phyloP scores from a whole-genome alignment of 352 stramenopile genomes.

The Phytophthora idaei region DNA sequence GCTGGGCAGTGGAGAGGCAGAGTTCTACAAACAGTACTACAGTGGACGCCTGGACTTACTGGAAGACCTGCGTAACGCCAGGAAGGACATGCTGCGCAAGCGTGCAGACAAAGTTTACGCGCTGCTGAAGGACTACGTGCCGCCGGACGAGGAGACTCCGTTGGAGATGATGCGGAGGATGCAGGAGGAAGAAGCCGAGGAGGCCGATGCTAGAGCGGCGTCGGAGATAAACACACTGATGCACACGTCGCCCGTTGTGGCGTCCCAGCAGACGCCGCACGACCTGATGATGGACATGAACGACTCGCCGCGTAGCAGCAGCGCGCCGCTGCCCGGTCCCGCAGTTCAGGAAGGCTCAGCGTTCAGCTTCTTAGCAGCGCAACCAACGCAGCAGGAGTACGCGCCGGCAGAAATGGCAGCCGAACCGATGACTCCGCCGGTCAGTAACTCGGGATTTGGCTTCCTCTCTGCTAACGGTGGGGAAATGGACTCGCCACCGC shows the following conservation, averaged over 20 bases:
- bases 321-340: constrained; percentile 34
- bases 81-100: constrained; percentile 78
- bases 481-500: constrained; percentile 26
- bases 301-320: constrained; percentile 43
- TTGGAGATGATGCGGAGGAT: constrained; percentile 42
- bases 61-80: constrained; percentile 58
- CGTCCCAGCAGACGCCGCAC: constrained; percentile 38
- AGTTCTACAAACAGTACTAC: constrained; percentile 80
- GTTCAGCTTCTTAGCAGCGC: constrained; percentile 37
- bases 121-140: constrained; percentile 39
- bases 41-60: constrained; percentile 51
- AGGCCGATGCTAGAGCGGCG: constrained; percentile 3
- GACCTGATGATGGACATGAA: constrained; percentile 38
- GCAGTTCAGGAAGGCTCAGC: constrained; percentile 33
- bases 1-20: constrained; percentile 56
- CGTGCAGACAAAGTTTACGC: constrained; percentile 76
- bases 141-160: constrained; percentile 30
- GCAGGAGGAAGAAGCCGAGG: constrained; percentile 41
- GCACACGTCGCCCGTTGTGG: constrained; percentile 49
- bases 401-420: constrained; percentile 27
- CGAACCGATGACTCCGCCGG: constrained; percentile 36
- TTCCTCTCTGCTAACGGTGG: constrained; percentile 40
- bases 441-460: constrained; percentile 42
- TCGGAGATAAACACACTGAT: constrained; percentile 34
- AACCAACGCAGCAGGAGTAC: constrained; percentile 19